Percentiles rank a stretch among this genome's conserved stretches.
Conservation (phyloP, 2,329 filamentous ascomycete species). For the Sporothrix curviconia region DNA sequence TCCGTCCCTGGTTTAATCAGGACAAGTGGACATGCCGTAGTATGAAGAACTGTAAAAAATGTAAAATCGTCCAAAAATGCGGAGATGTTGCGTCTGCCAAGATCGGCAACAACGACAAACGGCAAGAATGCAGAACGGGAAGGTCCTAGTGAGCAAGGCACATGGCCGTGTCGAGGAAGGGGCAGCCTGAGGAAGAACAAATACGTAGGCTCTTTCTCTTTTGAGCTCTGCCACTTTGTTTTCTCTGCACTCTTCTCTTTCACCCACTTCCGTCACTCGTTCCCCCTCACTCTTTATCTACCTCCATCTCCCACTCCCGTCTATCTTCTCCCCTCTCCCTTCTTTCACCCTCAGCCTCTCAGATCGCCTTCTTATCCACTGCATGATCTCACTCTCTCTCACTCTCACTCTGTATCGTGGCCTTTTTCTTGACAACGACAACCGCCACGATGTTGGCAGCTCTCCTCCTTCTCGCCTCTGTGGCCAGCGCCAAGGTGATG, state of each 20-base stretch:
- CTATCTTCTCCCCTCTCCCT: no score
- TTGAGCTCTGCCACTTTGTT: not conserved
- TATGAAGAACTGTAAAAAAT: no score
- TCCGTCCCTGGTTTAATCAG: not conserved
- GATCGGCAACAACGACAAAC: not conserved
- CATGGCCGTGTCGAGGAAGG: not conserved
- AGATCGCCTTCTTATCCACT: no score
- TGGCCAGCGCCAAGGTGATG: constrained; percentile 29
- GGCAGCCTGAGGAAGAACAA: not conserved
- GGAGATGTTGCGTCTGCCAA: not conserved
- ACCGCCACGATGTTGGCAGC: constrained; percentile 18
- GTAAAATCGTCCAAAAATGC: no score
- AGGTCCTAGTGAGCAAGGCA: not conserved
- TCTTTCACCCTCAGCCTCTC: not conserved
- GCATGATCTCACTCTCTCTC: not conserved
- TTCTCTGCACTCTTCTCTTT: not conserved
- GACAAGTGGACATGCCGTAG: not conserved
- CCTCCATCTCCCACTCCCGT: no score
- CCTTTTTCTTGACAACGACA: not conserved
- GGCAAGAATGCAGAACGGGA: not conserved
- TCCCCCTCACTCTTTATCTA: no score
- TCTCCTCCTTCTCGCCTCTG: constrained; percentile 24
- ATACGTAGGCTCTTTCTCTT: not conserved
- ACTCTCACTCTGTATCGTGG: not conserved
- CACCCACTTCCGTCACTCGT: no score